A percentile compares a stretch with the other conserved stretches of the same genome.
Evolutionary conservation across 495 filamentous ascomycete genomes (phyloP).

Genomic region (Penicillium parvum): DNA sequence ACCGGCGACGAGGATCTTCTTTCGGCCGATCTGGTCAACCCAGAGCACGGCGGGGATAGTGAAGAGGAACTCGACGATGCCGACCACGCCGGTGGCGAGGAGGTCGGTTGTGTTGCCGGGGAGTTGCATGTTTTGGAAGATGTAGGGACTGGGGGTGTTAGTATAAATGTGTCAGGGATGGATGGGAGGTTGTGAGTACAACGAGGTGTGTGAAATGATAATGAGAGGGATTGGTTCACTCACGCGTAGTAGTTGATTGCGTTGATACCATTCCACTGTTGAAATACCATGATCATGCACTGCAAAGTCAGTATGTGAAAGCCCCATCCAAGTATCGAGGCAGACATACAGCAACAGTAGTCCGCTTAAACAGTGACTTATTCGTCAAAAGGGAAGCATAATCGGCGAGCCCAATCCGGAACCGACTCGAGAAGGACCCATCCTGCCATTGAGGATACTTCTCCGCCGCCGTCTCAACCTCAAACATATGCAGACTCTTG

Average conservation of each 20-base stretch:
- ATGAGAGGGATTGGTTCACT: neutral
- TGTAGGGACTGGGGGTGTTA: constrained; percentile 27
- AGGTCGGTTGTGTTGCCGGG: constrained; percentile 54
- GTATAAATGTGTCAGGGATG: neutral
- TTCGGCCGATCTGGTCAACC: constrained; percentile 69
- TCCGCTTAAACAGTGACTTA: constrained; percentile 35
- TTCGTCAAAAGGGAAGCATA: constrained; percentile 32
- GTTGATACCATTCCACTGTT: constrained; percentile 62
- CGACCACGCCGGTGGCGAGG: constrained; percentile 70
- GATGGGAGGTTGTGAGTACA: neutral
- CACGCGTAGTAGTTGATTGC: constrained; percentile 30
- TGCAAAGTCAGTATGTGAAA: constrained; percentile 11
- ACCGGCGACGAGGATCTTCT: constrained; percentile 70
- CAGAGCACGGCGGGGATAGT: constrained; percentile 66
- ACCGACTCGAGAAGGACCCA: constrained; percentile 26
- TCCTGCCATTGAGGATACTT: constrained; percentile 32
- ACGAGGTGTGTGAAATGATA: neutral
- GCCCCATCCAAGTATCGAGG: neutral
- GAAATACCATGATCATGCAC: constrained; percentile 44
- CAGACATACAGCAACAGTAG: constrained; percentile 29
- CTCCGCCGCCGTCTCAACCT: constrained; percentile 61
- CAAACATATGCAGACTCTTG: constrained; percentile 69
- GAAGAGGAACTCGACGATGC: constrained; percentile 70
- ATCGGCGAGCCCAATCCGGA: constrained; percentile 29
- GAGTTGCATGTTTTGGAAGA: constrained; percentile 34